Evolutionary conservation across 371 early-diverging fungal species (phyloP).

Genomic region (Batrachochytrium dendrobatidis): DNA sequence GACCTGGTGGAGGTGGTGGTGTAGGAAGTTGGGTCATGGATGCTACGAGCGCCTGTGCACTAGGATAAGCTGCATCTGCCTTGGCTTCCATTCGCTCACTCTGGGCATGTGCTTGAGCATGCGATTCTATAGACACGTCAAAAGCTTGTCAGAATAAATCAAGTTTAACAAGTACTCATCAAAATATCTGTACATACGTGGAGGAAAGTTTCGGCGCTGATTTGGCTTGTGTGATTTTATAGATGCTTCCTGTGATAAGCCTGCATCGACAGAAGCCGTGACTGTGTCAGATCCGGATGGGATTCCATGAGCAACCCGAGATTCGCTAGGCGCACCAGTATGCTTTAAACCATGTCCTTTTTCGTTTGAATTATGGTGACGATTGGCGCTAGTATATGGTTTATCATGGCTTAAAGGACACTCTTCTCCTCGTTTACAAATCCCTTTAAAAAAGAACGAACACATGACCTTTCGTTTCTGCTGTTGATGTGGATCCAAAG

Average conservation of each 20-base stretch:
- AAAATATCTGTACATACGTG: not conserved
- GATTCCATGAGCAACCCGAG: too few relatives aligned
- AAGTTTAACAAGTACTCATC: not conserved
- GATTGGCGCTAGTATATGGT: not conserved
- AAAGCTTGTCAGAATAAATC: conserved; percentile 49
- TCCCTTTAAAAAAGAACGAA: conserved; percentile 89
- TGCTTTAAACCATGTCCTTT: too few relatives aligned
- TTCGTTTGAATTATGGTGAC: not conserved
- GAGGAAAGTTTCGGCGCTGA: not conserved
- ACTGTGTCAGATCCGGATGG: not conserved
- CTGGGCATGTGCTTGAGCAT: conserved; percentile 6
- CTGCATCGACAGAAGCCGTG: not conserved
- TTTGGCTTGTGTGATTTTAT: not conserved
- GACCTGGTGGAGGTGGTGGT: conserved; percentile 28
- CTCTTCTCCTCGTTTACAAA: conserved; percentile 83
- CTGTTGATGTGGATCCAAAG: conserved; percentile 82
- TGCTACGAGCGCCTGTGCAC: too few relatives aligned
- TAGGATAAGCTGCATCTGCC: too few relatives aligned
- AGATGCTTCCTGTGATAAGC: conserved; percentile 67
- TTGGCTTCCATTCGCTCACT: not conserved
- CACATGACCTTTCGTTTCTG: conserved; percentile 88
- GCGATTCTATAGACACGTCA: conserved; percentile 55
- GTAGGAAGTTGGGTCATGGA: conserved; percentile 8
- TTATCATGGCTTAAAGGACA: conserved; percentile 69
- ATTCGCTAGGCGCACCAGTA: not conserved